phyloP scores from a whole-genome alignment of 306 rosid genomes.

The Vigna angularis region DNA sequence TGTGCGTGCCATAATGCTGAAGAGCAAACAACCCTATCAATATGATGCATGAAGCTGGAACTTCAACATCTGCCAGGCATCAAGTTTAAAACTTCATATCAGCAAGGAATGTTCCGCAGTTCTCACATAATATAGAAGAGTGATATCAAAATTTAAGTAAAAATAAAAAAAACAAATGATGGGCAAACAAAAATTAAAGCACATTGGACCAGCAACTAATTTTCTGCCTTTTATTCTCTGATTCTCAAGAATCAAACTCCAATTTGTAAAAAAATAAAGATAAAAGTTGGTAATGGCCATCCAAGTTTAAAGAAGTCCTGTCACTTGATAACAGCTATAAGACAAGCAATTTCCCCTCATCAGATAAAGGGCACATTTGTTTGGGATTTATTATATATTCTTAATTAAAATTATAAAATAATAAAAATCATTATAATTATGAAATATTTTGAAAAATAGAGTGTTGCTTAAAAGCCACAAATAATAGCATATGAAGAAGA shows the following conservation, averaged over 20 bases:
- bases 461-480: background rate
- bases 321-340: background rate
- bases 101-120: conserved; percentile 24
- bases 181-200: conserved; percentile 23
- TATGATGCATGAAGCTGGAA: conserved; percentile 84
- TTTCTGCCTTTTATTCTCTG: background rate
- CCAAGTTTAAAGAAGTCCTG: conserved; percentile 2
- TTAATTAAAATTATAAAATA: background rate
- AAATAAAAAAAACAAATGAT: conserved; percentile 7
- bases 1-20: conserved; percentile 96
- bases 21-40: conserved; percentile 87
- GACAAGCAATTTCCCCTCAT: conserved; percentile 13
- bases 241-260: background rate
- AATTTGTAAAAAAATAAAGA: conserved; percentile 3
- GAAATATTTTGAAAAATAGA: background rate
- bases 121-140: conserved; percentile 32
- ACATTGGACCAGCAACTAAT: background rate
- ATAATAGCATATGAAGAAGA: background rate
- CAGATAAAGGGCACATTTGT: background rate
- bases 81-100: conserved; percentile 37
- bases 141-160: conserved; percentile 30
- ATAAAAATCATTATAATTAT: background rate
- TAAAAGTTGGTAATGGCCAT: background rate
- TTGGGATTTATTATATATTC: background rate
- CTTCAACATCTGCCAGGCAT: conserved; percentile 73